Evolutionary conservation across 371 early-diverging fungal genomes (phyloP), one percentile per base, ranked within the genome.

Genomic region (Parasitella parasitica): DNA sequence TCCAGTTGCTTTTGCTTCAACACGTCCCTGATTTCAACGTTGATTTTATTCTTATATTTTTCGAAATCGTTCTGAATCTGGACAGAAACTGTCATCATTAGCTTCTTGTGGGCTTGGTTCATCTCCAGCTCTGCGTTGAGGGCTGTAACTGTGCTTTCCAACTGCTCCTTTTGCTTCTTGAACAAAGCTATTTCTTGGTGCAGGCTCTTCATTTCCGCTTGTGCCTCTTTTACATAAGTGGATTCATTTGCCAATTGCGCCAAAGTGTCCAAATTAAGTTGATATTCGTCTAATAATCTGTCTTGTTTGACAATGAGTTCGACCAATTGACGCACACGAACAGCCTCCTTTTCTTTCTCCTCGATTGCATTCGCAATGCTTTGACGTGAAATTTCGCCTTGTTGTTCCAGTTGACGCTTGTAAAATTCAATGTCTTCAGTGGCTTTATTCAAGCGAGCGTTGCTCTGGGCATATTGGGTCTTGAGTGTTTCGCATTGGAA

Each of bases 11-110:
- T 51, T 9, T 62, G 28, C 3, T 11, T 41, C 15, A 64, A 22
- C 16, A 64, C 15, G 3, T 34, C 50, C 18, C 49, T 64, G 27
- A 64, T 54, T 1, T 57, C 54, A 6, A 22, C 15, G 38, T 67
- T 35, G 27, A 67, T 59, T 8, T 49, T 53, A 6, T 24, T 18
- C 36, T 68, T 71, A 27, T 69, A 69, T 3, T 6, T 24, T 5
- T 62, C 64, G 36, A 69, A 71, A 8, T 68, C 69, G 11, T 75
- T 65, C 58, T 75, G 75, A 35, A 71, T 71, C 24, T 75, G 71
- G 0, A 69, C 66, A 1, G 75, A 75, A 0, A 75, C 71, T 12
- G 55, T 37, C 75, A 75, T 69, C 59, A 75, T 63, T 13, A 75
- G 35, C 5, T 26, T 38, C 69, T 68, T 71, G n/a, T 75, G 69